These are phyloP conservation scores for Candida ascalaphidarum DNA, from an alignment of 805 yeast genomes.

Conservation along the genomic window DNA sequence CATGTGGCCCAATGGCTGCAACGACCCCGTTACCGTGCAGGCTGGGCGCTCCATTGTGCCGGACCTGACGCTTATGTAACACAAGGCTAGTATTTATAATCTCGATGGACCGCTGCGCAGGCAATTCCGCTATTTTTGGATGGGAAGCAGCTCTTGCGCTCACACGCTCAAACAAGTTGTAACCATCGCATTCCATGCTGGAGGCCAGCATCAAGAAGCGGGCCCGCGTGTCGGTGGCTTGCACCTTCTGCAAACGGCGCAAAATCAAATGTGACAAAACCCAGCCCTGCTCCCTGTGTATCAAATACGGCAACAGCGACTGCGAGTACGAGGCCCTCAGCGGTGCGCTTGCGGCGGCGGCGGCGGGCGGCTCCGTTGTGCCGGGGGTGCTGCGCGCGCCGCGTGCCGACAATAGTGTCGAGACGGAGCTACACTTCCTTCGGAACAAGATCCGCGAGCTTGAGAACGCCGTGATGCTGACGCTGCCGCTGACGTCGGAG, in stretches of 20 bases:
- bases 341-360: too few relatives aligned
- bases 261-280: slow-evolving; percentile 46
- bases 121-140: too few relatives aligned
- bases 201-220: too few relatives aligned
- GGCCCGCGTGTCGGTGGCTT: slow-evolving; percentile 36
- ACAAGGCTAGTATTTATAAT: too few relatives aligned
- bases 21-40: too few relatives aligned
- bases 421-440: slow-evolving; percentile 10
- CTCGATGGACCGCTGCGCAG: too few relatives aligned
- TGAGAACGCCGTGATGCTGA: slow-evolving; percentile 8
- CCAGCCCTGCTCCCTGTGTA: slow-evolving; percentile 31
- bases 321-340: slow-evolving; percentile 18
- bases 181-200: too few relatives aligned
- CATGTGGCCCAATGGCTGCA: too few relatives aligned
- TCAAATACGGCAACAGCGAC: slow-evolving; percentile 13
- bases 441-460: slow-evolving; percentile 10
- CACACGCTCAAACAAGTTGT: too few relatives aligned
- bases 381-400: slow-evolving; percentile 1
- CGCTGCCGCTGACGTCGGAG: neutral
- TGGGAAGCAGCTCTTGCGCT: too few relatives aligned
- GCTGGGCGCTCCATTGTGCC: too few relatives aligned
- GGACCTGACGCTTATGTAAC: too few relatives aligned
- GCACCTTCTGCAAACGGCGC: slow-evolving; percentile 38
- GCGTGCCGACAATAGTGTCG: slow-evolving; percentile 3
- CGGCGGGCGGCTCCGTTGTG: neutral